These are phyloP conservation scores for Bacterosira constricta DNA, from an alignment of 108 stramenopile genomes.

Conservation along the genomic window DNA sequence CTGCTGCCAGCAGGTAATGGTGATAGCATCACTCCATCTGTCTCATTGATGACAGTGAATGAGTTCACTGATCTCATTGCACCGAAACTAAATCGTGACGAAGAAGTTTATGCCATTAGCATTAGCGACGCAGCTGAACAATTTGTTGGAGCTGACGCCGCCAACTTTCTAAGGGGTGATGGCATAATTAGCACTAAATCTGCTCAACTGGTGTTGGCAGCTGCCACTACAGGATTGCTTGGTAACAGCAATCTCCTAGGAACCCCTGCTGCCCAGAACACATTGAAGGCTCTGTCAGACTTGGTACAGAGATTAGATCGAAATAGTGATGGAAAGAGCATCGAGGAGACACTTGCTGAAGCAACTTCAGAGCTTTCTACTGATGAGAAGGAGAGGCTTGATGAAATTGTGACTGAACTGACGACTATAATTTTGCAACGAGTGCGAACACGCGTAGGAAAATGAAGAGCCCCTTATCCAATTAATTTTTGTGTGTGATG, in stretches of 20 bases:
- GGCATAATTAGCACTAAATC: constrained; percentile 57
- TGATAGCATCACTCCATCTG: constrained; percentile 17
- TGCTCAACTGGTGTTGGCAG: constrained; percentile 60
- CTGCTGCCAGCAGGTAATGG: constrained; percentile 52
- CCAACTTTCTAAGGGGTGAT: constrained; percentile 75
- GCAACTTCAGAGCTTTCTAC: constrained; percentile 37
- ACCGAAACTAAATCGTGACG: constrained; percentile 79
- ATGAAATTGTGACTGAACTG: constrained; percentile 47
- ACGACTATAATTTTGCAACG: constrained; percentile 21
- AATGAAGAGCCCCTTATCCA: constrained; percentile 1
- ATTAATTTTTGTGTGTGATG: too few species aligned
- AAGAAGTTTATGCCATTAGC: constrained; percentile 86
- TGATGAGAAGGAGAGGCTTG: constrained; percentile 30
- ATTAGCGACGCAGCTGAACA: constrained; percentile 74
- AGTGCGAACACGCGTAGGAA: constrained; percentile 17
- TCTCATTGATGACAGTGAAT: constrained; percentile 49
- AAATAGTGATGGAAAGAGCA: constrained; percentile 6
- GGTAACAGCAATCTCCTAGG: constrained; percentile 30
- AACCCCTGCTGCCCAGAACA: constrained; percentile 27
- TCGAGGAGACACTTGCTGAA: constrained; percentile 21
- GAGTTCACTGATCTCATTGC: constrained; percentile 75
- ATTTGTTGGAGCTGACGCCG: constrained; percentile 67
- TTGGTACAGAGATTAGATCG: constrained; percentile 20
- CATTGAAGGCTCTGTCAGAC: constrained; percentile 11
- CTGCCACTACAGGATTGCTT: constrained; percentile 39